Base-by-base conservation (phyloP, 116 monocot genomes). In the Zostera marina region DNA sequence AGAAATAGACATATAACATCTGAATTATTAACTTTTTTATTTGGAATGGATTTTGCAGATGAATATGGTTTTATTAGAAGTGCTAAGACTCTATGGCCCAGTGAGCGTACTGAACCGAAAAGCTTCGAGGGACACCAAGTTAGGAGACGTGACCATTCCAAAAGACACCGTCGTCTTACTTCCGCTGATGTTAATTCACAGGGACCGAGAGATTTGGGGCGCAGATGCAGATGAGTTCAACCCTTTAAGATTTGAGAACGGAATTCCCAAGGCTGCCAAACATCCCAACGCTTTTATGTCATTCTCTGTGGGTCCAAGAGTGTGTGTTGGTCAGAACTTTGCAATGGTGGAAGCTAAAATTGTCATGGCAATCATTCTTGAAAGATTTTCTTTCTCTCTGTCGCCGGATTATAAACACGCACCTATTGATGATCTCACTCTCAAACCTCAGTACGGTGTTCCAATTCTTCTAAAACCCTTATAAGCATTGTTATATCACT, bases 311-410 rank as follows among this genome's bases (percentile, higher is more conserved):
- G 91, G 91, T 9, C 45, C 73, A 17, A 72, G 82, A 7, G 77
- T 71, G 0, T 91, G 91, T 60, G 58, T 82, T 1, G 91, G 91
- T 20, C 77, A 75, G 53, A 77, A 74, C 59, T 79, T 91, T 13
- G 91, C 85, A 43, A 77, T 91, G 79, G 55, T 61, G 1, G 77
- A 91, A 42, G 54, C 85, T n/a, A 91, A 85, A 66, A 65, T 73
- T 14, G 42, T 85, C 1, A 72, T 91, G 21, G 70, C 82, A 11
- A n/a, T 80, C n/a, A 66, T 85, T 3, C 46, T 91, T 14, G 63
- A 68, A 0, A 85, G 54, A 63, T 91, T 82, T 51, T 52, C 11
- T 17, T 70, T 91, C 45, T 58, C 72, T 0, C 52, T 85, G 22
- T 85, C 91, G 1, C 64, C 79, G 3, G 63, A 52, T 0, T 82